Evolutionary conservation across 805 yeast species (phyloP).

Genomic region (Wickerhamiella lipophila): DNA sequence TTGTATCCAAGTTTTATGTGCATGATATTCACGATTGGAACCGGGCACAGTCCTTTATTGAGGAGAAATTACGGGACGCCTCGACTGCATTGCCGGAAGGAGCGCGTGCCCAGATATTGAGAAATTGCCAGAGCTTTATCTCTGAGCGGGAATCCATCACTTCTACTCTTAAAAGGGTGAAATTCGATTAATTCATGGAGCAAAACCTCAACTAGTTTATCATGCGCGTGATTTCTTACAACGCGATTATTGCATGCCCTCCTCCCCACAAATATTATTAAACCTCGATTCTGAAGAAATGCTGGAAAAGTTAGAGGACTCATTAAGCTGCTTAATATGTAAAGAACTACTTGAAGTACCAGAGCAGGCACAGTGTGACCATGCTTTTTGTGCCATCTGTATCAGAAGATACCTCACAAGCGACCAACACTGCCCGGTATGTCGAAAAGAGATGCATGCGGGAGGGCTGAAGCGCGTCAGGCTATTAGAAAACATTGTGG

Average conservation of each 20-base stretch:
- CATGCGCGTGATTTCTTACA: too few relatives aligned
- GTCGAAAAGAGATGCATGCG: conserved; percentile 57
- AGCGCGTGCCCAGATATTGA: background rate
- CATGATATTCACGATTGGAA: background rate
- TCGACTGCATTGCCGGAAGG: background rate
- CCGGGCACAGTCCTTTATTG: background rate
- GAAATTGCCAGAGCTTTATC: background rate
- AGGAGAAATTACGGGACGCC: background rate
- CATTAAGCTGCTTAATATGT: conserved; percentile 75
- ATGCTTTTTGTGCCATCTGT: conserved; percentile 80
- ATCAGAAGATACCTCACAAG: conserved; percentile 56
- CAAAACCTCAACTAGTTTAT: background rate
- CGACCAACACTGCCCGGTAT: conserved; percentile 61
- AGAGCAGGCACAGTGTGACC: conserved; percentile 72
- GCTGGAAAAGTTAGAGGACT: conserved; percentile 42
- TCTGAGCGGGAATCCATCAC: background rate
- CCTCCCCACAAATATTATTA: too few relatives aligned
- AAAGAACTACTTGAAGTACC: conserved; percentile 73
- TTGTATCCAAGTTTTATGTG: background rate
- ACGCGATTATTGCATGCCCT: too few relatives aligned
- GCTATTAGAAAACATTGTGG: conserved; percentile 57
- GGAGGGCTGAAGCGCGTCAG: conserved; percentile 55
- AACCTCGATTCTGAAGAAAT: background rate
- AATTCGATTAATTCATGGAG: background rate
- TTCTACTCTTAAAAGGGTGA: background rate